Evolutionary conservation across 495 filamentous ascomycete genomes (phyloP).

Genomic region (Penicillium bialowiezense): DNA sequence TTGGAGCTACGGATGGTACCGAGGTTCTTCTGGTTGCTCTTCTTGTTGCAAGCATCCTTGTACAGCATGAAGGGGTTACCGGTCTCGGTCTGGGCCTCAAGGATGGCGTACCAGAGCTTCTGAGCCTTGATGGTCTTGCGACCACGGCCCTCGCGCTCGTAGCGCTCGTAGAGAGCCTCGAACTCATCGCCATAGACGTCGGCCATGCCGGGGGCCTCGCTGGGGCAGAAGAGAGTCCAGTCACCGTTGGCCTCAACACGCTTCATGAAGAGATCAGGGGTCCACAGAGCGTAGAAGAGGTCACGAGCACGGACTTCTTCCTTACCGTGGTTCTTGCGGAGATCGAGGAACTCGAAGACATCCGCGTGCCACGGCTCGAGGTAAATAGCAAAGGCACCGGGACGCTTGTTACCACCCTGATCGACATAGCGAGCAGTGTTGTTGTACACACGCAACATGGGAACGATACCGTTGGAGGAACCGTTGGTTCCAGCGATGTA

Average conservation of each 20-base stretch:
- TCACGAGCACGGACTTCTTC: conserved; percentile 96
- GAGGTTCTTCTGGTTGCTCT: conserved; percentile 99
- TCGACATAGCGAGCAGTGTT: conserved; percentile 98
- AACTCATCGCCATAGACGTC: conserved; percentile 98
- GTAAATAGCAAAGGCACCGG: conserved; percentile 97
- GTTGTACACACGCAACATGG: conserved; percentile 98
- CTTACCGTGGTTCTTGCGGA: conserved; percentile 99
- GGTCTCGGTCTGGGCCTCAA: conserved; percentile 97
- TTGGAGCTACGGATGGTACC: conserved; percentile 98
- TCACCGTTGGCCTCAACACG: conserved; percentile 92
- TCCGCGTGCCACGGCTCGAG: conserved; percentile 99
- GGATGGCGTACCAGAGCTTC: conserved; percentile 98
- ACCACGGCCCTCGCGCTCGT: conserved; percentile 85
- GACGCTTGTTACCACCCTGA: conserved; percentile 98
- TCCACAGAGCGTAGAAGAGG: conserved; percentile 97
- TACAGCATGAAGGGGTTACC: conserved; percentile 99
- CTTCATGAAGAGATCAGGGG: conserved; percentile 99
- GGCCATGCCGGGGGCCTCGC: conserved; percentile 89
- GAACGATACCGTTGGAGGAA: conserved; percentile 94
- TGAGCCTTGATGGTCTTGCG: conserved; percentile 92
- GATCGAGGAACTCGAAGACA: conserved; percentile 94
- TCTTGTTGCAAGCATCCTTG: conserved; percentile 96
- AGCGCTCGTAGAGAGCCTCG: conserved; percentile 89
- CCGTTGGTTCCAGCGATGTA: conserved; percentile 98
- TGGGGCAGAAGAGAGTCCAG: conserved; percentile 97